phyloP scores from a whole-genome alignment of 768 basidiomycete genomes.

The Suillus spraguei region DNA sequence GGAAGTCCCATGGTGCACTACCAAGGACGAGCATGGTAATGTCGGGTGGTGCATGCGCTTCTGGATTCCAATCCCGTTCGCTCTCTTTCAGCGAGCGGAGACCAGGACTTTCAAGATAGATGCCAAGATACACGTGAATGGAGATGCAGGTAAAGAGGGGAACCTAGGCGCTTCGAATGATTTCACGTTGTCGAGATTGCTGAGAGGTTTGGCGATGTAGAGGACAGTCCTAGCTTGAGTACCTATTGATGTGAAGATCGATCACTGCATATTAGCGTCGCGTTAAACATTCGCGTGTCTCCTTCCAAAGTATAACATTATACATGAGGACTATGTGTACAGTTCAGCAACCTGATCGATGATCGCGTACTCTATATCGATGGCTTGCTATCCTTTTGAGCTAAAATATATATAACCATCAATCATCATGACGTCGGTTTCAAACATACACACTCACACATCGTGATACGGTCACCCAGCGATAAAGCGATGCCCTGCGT shows the following conservation, averaged over 20 bases:
- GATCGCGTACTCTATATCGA: not conserved
- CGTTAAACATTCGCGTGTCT: not conserved
- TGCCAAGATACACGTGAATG: slow-evolving; percentile 40
- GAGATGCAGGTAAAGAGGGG: slow-evolving; percentile 9
- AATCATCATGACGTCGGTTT: not conserved
- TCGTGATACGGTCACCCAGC: not conserved
- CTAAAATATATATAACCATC: not conserved
- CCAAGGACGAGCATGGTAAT: not conserved
- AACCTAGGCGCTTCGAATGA: slow-evolving; percentile 27
- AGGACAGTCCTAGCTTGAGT: not conserved
- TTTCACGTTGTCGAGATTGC: slow-evolving; percentile 48
- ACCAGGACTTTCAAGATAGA: slow-evolving; percentile 44
- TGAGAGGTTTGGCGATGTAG: slow-evolving; percentile 18
- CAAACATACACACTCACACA: not conserved
- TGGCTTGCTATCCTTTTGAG: not conserved
- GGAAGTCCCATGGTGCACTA: slow-evolving; percentile 13
- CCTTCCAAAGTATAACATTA: not conserved
- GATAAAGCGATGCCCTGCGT: slow-evolving; percentile 85
- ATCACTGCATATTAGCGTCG: not conserved
- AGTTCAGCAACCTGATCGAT: not conserved
- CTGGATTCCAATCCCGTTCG: slow-evolving; percentile 46
- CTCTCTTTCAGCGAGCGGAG: slow-evolving; percentile 48
- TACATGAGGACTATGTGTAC: not conserved
- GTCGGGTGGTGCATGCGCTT: slow-evolving; percentile 30
- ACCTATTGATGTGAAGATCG: not conserved